Evolutionary conservation across 1,139 yeast species (phyloP).

Genomic region (Suhomyces anneliseae): DNA sequence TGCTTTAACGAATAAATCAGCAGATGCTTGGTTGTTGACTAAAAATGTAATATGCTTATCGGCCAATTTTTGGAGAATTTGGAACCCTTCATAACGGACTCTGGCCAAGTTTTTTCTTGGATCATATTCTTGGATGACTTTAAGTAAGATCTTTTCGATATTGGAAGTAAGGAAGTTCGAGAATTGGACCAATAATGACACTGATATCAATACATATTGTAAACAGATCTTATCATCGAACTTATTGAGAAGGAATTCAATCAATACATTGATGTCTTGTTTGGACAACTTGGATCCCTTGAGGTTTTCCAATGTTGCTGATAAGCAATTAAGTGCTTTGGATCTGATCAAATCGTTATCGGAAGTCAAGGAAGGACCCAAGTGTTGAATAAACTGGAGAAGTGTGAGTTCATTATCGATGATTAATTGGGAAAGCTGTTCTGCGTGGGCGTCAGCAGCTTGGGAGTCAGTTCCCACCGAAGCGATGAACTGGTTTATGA

Average conservation of each 20-base stretch:
- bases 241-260: slow-evolving; percentile 64
- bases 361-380: slow-evolving; percentile 65
- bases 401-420: slow-evolving; percentile 38
- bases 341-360: slow-evolving; percentile 56
- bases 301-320: slow-evolving; percentile 46
- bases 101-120: slow-evolving; percentile 66
- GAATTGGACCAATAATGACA: slow-evolving; percentile 53
- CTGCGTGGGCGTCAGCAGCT: slow-evolving; percentile 29
- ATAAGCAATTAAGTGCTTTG: slow-evolving; percentile 59
- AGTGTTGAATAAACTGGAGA: slow-evolving; percentile 50
- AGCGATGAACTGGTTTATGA: slow-evolving; percentile 43
- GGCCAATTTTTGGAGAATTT: slow-evolving; percentile 42
- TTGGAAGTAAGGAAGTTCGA: slow-evolving; percentile 37
- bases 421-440: slow-evolving; percentile 31
- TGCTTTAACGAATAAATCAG: slow-evolving; percentile 49
- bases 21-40: slow-evolving; percentile 15
- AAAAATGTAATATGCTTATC: slow-evolving; percentile 20
- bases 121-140: slow-evolving; percentile 49
- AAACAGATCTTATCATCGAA: slow-evolving; percentile 63
- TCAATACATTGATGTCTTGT: slow-evolving; percentile 68
- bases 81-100: slow-evolving; percentile 61
- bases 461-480: slow-evolving; percentile 37
- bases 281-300: slow-evolving; percentile 41
- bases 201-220: slow-evolving; percentile 53
- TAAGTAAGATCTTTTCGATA: slow-evolving; percentile 36